Evolutionary conservation across 495 filamentous ascomycete species (phyloP).

Genomic region (Thermochaetoides thermophila): DNA sequence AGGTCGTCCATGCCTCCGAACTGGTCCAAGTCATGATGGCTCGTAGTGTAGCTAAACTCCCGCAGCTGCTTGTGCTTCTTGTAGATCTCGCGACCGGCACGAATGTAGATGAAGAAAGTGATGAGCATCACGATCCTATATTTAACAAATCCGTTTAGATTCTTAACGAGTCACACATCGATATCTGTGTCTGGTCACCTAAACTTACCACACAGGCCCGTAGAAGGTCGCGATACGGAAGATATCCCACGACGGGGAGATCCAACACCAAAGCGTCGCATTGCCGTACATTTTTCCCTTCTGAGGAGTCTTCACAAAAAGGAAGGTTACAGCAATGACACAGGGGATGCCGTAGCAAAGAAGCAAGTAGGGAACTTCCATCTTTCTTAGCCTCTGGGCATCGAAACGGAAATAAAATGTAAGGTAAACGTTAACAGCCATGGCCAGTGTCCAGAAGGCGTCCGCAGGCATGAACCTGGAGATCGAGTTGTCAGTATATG

Average conservation of each 20-base stretch:
- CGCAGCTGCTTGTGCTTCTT: constrained; percentile 33
- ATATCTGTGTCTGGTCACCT: neutral
- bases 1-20: constrained; percentile 12
- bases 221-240: constrained; percentile 69
- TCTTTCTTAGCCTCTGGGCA: constrained; percentile 43
- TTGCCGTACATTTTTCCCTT: constrained; percentile 55
- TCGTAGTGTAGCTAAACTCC: constrained; percentile 25
- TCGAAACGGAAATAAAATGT: constrained; percentile 71
- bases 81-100: constrained; percentile 59
- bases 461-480: constrained; percentile 65
- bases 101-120: constrained; percentile 60
- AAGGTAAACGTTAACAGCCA: constrained; percentile 79
- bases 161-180: too few species aligned
- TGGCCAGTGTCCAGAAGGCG: constrained; percentile 65
- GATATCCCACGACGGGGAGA: constrained; percentile 47
- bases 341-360: constrained; percentile 66
- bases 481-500: neutral
- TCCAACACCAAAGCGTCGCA: constrained; percentile 80
- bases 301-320: constrained; percentile 40
- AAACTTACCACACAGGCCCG: constrained; percentile 58
- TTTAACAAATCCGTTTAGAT: neutral
- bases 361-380: constrained; percentile 61
- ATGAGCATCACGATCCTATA: constrained; percentile 45
- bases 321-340: constrained; percentile 49
- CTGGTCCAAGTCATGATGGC: constrained; percentile 4